Conservation (phyloP, 169 alveolate species). For the Cyclospora cayetanensis region DNA sequence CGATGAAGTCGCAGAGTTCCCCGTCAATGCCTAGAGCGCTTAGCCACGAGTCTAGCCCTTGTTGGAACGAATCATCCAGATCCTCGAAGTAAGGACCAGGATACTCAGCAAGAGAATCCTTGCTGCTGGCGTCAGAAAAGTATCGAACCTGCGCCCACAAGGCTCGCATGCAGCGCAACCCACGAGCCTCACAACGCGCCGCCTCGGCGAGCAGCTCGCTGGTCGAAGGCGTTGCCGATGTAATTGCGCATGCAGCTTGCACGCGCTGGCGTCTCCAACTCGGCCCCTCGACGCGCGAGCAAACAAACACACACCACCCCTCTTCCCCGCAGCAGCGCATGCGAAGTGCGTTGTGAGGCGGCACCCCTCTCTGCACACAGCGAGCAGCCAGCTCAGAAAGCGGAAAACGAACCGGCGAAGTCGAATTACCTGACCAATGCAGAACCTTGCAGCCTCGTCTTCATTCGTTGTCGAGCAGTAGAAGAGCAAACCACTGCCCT, state of each 20-base stretch:
- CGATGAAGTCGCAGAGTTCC: slow-evolving; percentile 90
- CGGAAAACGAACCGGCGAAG: neutral
- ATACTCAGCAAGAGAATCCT: slow-evolving; percentile 74
- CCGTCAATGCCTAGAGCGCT: slow-evolving; percentile 83
- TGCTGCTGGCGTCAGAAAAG: slow-evolving; percentile 70
- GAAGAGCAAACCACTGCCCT: slow-evolving; percentile 81
- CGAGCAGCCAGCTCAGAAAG: neutral
- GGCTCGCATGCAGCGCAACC: slow-evolving; percentile 5
- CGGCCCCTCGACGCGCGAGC: neutral
- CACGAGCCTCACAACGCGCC: neutral
- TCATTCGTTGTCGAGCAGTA: slow-evolving; percentile 88
- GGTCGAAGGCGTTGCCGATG: neutral
- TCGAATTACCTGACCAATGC: slow-evolving; percentile 84
- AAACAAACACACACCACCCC: neutral
- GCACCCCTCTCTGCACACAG: neutral
- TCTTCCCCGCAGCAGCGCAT: neutral
- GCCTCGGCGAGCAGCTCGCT: neutral
- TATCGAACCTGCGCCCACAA: slow-evolving; percentile 50
- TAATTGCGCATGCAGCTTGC: neutral
- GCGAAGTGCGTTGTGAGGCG: neutral
- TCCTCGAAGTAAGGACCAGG: slow-evolving; percentile 94
- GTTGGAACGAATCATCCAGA: slow-evolving; percentile 90
- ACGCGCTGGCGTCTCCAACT: neutral
- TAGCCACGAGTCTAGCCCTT: slow-evolving; percentile 79
- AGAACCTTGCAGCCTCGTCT: slow-evolving; percentile 84